Evolutionary conservation across 2,329 filamentous ascomycete genomes (phyloP).

Genomic region (Dendryphion nanum): DNA sequence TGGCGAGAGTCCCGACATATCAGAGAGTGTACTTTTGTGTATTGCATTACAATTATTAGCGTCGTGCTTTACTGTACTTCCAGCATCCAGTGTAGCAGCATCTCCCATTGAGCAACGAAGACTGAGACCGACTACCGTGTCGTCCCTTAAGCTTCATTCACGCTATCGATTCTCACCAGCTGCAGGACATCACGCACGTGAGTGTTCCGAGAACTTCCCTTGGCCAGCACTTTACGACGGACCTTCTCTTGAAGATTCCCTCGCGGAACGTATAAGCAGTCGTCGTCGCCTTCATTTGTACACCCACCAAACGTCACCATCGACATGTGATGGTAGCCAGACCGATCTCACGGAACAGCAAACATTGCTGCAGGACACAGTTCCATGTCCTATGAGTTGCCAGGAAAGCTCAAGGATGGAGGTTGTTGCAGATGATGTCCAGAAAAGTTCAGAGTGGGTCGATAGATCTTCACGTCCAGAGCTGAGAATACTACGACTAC

Average conservation of each 20-base stretch:
- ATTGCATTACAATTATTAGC: not conserved
- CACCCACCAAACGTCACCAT: too few relatives aligned
- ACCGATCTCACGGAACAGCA: too few relatives aligned
- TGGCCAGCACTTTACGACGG: constrained; percentile 21
- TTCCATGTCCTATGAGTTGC: too few relatives aligned
- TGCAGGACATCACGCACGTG: constrained; percentile 23
- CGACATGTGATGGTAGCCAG: too few relatives aligned
- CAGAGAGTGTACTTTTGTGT: not conserved
- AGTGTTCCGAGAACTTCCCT: constrained; percentile 15
- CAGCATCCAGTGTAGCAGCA: not conserved
- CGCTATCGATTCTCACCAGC: constrained; percentile 20
- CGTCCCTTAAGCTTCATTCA: constrained; percentile 17
- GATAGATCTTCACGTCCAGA: too few relatives aligned
- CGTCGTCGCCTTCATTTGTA: constrained; percentile 4
- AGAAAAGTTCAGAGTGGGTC: too few relatives aligned
- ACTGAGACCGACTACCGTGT: constrained; percentile 6
- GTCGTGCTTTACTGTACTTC: not conserved
- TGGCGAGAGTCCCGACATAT: not conserved
- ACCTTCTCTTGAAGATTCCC: constrained; percentile 13
- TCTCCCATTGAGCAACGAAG: not conserved
- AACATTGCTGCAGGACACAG: too few relatives aligned
- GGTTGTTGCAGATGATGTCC: too few relatives aligned
- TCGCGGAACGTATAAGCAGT: constrained; percentile 12
- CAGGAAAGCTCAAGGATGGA: too few relatives aligned
- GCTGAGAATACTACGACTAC: too few relatives aligned